Base-by-base conservation (phyloP, 257 asterid species). In the Schizonepeta tenuifolia region DNA sequence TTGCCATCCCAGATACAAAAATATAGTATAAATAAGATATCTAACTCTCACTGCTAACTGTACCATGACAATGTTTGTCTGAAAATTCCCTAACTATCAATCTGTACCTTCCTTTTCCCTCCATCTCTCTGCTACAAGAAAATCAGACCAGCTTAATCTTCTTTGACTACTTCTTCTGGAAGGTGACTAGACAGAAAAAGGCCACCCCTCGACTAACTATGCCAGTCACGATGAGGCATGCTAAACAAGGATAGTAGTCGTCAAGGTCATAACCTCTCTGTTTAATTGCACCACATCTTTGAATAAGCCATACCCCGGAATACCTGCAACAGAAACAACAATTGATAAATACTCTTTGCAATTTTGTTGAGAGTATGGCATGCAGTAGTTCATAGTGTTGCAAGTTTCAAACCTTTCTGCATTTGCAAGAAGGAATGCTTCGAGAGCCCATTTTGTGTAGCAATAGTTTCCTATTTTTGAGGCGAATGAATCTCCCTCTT, bases 221-320 rank as follows among this genome's bases (percentile, higher is more conserved):
- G 26, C 99, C 98, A 0, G 89, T 69, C 9, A 82, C 86, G 1
- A 92, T 11, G 57, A 95, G 93, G 78, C 59, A 87, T 9, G 75
- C 90, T 71, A 92, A 61, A 77, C 90, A 83, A 20, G 87, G 89
- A 72, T 84, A 86, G 83, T 87, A 90, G 51, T 90, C 87, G 20
- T 83, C 73, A 17, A 92, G 85, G 13, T 80, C 44, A 80, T 83
- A 95, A 24, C 89, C 96, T 72, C 82, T 84, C 65, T 79, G 77
- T 78, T 18, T 74, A 21, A 91, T 77, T 47, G 91, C 75, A 69
- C 97, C 97, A 68, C 99, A 94, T 82, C 99, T 87, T 71, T 88
- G 90, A 61, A 91, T 86, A 53, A 94, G 81, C 98, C 99, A 94
- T 76, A 94, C 99, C 12, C 96, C 98, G 0, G 90, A 85, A 73